phyloP scores from a whole-genome alignment of 192 early-diverging fungal species.

The Backusella tuberculispora region DNA sequence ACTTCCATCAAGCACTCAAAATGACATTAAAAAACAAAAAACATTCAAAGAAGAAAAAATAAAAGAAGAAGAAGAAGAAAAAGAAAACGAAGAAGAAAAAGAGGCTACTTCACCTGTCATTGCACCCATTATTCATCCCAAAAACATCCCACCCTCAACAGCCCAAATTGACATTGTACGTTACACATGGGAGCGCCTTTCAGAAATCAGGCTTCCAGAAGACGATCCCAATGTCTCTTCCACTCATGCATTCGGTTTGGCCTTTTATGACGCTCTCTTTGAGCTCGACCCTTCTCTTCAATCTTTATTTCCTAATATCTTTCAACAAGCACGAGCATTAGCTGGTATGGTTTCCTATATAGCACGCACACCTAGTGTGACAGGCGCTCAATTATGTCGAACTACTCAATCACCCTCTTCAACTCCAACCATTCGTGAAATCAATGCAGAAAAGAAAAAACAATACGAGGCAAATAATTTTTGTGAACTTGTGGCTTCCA shows the following conservation, averaged over 20 bases:
- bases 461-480: neutral
- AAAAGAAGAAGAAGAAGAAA: no score
- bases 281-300: conserved; percentile 23
- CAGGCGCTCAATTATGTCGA: neutral
- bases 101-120: neutral
- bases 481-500: neutral
- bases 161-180: conserved; percentile 27
- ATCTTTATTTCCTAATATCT: conserved; percentile 22
- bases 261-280: conserved; percentile 28
- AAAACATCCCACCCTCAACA: conserved; percentile 14
- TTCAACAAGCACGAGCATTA: conserved; percentile 31
- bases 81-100: no score
- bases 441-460: conserved; percentile 5
- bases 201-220: conserved; percentile 16
- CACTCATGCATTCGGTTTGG: conserved; percentile 28
- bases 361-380: neutral
- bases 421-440: conserved; percentile 10
- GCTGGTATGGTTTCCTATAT: conserved; percentile 31
- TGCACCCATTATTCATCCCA: neutral
- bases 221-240: conserved; percentile 26
- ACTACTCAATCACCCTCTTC: neutral
- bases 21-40: neutral
- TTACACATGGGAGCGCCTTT: conserved; percentile 24
- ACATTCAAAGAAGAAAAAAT: no score
- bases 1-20: neutral